Evolutionary conservation across 805 yeast genomes (phyloP).

Genomic region (Saccharomycopsis schoenii): DNA sequence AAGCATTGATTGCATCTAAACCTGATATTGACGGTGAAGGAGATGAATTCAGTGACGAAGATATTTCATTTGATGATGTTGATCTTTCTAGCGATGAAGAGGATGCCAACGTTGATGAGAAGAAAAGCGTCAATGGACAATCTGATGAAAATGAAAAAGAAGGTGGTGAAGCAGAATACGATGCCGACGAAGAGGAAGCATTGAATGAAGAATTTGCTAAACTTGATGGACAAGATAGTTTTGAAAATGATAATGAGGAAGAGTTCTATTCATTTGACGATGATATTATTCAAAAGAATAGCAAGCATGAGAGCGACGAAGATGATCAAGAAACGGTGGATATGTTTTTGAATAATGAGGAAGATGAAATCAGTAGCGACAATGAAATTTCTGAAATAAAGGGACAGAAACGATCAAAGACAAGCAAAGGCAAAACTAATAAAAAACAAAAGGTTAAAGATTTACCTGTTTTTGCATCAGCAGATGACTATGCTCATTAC

Average conservation of each 20-base stretch:
- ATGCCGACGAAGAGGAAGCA: conserved; percentile 26
- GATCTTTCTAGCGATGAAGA: conserved; percentile 24
- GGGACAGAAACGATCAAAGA: conserved; percentile 19
- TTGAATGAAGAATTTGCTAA: conserved; percentile 31
- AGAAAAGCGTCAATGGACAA: conserved; percentile 1
- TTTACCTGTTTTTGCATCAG: conserved; percentile 81
- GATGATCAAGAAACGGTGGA: conserved; percentile 17
- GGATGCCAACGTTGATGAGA: conserved; percentile 22
- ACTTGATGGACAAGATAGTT: conserved; percentile 23
- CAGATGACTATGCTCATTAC: conserved; percentile 51
- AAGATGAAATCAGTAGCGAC: conserved; percentile 20
- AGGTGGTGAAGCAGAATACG: conserved; percentile 26
- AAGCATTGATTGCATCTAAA: conserved; percentile 62
- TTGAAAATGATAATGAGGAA: conserved; percentile 23
- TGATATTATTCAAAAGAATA: conserved; percentile 19
- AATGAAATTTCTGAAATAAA: conserved; percentile 19
- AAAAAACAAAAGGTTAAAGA: conserved; percentile 52
- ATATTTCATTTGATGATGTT: conserved; percentile 30
- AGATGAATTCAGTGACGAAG: conserved; percentile 41
- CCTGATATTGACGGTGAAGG: conserved; percentile 50
- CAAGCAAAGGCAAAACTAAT: conserved; percentile 25
- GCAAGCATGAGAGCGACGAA: conserved; percentile 21
- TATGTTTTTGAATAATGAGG: conserved; percentile 22
- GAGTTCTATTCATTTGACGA: conserved; percentile 22
- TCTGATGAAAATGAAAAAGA: conserved; percentile 19